Percentiles rank a stretch among this genome's conserved stretches.
Evolutionary conservation across 805 yeast species (phyloP).

Genomic region (Candida corydali): DNA sequence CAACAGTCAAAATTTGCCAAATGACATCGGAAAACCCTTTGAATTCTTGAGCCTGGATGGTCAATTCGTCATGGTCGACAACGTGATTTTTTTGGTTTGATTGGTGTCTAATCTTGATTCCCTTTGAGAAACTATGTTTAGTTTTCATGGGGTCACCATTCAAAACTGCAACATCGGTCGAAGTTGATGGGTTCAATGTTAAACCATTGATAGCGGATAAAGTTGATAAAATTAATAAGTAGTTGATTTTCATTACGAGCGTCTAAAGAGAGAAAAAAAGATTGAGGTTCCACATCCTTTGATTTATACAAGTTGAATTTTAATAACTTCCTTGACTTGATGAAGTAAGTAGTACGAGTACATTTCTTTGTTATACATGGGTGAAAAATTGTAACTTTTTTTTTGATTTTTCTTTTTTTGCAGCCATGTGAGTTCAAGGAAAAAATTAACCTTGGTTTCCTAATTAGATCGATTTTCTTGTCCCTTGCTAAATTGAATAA

Average conservation of each 20-base stretch:
- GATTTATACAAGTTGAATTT: too few species aligned
- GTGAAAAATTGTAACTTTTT: background rate
- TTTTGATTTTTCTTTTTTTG: conserved; percentile 1
- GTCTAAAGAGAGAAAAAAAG: conserved; percentile 1
- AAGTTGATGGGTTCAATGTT: conserved; percentile 4
- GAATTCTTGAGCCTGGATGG: conserved; percentile 5
- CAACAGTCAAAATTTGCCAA: conserved; percentile 8
- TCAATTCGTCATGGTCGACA: conserved; percentile 5
- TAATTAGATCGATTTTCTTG: background rate
- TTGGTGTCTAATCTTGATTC: conserved; percentile 7
- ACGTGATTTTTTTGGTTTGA: background rate
- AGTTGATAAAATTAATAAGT: conserved; percentile 6
- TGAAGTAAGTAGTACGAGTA: too few species aligned
- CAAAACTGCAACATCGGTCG: conserved; percentile 6
- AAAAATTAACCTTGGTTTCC: conserved; percentile 1
- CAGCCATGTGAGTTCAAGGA: conserved; percentile 3
- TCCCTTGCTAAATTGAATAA: background rate
- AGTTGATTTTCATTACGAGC: conserved; percentile 5
- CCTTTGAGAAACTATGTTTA: conserved; percentile 1
- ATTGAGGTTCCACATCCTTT: too few species aligned
- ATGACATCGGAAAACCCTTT: conserved; percentile 6
- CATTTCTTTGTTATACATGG: background rate
- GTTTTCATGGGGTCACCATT: conserved; percentile 5
- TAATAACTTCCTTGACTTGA: conserved; percentile 1
- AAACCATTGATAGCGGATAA: conserved; percentile 5